phyloP scores from a whole-genome alignment of 2,329 filamentous ascomycete genomes.

The Fusarium chlamydosporum region DNA sequence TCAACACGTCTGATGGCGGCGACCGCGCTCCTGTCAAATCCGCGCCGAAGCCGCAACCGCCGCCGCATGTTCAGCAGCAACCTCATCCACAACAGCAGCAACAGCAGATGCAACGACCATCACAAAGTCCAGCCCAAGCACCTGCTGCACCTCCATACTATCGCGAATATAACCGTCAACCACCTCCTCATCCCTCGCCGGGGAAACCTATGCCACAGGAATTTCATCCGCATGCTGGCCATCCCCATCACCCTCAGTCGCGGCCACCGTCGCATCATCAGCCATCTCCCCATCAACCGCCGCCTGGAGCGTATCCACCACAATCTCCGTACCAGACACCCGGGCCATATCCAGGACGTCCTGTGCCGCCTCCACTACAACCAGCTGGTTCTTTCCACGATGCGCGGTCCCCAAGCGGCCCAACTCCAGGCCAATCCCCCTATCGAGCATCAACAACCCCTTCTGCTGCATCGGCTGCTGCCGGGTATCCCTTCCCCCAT shows the following conservation, averaged over 20 bases:
- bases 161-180: conserved; percentile 64
- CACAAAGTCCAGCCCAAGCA: conserved; percentile 57
- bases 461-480: conserved; percentile 56
- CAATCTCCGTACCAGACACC: conserved; percentile 58
- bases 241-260: conserved; percentile 52
- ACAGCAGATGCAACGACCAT: conserved; percentile 59
- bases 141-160: conserved; percentile 58
- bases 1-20: conserved; percentile 67
- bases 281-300: conserved; percentile 49
- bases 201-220: conserved; percentile 63
- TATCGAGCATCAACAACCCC: conserved; percentile 66
- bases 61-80: conserved; percentile 54
- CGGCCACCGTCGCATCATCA: conserved; percentile 55
- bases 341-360: conserved; percentile 61
- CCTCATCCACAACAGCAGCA: conserved; percentile 55
- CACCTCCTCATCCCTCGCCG: conserved; percentile 66
- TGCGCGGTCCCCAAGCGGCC: conserved; percentile 65
- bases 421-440: conserved; percentile 60
- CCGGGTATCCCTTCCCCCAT: conserved; percentile 67
- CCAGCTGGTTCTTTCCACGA: conserved; percentile 62
- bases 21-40: conserved; percentile 56
- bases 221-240: conserved; percentile 55
- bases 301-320: conserved; percentile 56
- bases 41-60: conserved; percentile 54
- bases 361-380: conserved; percentile 63